phyloP scores from a whole-genome alignment of 2,329 filamentous ascomycete genomes.

The Verticillium nubilum region DNA sequence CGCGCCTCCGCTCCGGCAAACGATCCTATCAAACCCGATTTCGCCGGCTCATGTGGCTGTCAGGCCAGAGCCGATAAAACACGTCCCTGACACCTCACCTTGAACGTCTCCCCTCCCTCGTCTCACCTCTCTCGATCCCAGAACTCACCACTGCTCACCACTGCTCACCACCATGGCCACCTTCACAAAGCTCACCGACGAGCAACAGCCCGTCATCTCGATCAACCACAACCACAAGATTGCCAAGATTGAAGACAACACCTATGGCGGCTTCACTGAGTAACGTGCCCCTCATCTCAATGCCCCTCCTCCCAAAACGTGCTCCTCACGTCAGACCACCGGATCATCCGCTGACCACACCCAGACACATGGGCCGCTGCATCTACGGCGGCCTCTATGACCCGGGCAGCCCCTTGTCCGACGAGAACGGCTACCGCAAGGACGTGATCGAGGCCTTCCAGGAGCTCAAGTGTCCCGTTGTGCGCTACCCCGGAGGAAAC shows the following conservation, averaged over 20 bases:
- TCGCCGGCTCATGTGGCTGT: too few species aligned
- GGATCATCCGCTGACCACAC: neutral
- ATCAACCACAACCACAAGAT: slow-evolving; percentile 60
- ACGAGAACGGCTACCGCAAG: slow-evolving; percentile 69
- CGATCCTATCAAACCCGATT: neutral
- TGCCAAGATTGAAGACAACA: slow-evolving; percentile 72
- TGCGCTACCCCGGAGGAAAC: slow-evolving; percentile 79
- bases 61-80: neutral
- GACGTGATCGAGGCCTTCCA: slow-evolving; percentile 71
- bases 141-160: neutral
- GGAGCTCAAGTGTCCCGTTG: slow-evolving; percentile 70
- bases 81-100: neutral
- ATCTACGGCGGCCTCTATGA: slow-evolving; percentile 86
- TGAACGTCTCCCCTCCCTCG: neutral
- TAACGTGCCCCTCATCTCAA: slow-evolving; percentile 36
- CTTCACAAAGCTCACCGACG: slow-evolving; percentile 61
- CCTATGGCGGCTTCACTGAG: slow-evolving; percentile 83
- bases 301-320: too few species aligned
- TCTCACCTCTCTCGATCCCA: neutral
- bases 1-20: neutral
- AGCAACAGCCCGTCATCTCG: slow-evolving; percentile 57
- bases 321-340: too few species aligned
- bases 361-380: slow-evolving; percentile 80
- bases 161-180: slow-evolving; percentile 53
- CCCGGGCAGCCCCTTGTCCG: slow-evolving; percentile 66